These are phyloP conservation scores for Termitomyces sp. DNA, from an alignment of 768 basidiomycete genomes.

Conservation along the genomic window DNA sequence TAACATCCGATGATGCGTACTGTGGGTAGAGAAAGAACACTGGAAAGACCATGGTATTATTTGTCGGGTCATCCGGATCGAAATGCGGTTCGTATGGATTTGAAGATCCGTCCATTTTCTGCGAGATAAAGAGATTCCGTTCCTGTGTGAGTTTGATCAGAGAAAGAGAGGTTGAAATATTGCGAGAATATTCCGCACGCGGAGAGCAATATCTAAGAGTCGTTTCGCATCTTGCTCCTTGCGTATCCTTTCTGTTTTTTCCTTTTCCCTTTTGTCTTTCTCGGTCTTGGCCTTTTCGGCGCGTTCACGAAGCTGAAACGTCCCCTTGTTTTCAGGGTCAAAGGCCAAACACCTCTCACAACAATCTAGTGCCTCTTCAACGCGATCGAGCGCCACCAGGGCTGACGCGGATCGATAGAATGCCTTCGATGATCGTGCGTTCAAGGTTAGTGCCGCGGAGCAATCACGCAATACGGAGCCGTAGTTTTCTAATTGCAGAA, in stretches of 20 bases:
- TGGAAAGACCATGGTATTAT: slow-evolving; percentile 68
- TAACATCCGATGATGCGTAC: slow-evolving; percentile 82
- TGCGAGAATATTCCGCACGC: slow-evolving; percentile 37
- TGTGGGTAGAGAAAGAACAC: slow-evolving; percentile 94
- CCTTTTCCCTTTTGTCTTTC: slow-evolving; percentile 46
- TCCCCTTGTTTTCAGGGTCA: slow-evolving; percentile 50
- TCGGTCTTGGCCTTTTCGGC: slow-evolving; percentile 38
- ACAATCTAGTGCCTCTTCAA: slow-evolving; percentile 81
- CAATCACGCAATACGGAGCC: slow-evolving; percentile 84
- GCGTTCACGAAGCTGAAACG: slow-evolving; percentile 44
- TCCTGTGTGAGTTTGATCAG: slow-evolving; percentile 38
- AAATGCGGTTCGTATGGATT: slow-evolving; percentile 62
- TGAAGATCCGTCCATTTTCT: slow-evolving; percentile 43
- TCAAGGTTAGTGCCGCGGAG: slow-evolving; percentile 60
- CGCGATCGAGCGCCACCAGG: slow-evolving; percentile 64
- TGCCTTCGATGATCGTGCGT: slow-evolving; percentile 70
- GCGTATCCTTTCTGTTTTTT: slow-evolving; percentile 40
- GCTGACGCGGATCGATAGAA: slow-evolving; percentile 82
- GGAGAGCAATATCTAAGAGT: slow-evolving; percentile 52
- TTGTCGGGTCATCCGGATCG: slow-evolving; percentile 56
- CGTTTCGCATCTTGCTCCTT: slow-evolving; percentile 47
- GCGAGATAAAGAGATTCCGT: slow-evolving; percentile 60
- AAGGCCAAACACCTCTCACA: slow-evolving; percentile 62
- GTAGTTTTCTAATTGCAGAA: slow-evolving; percentile 63
- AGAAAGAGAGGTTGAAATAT: neutral